Base-by-base conservation (phyloP, 495 filamentous ascomycete species). In the Aspergillus funiculosus region DNA sequence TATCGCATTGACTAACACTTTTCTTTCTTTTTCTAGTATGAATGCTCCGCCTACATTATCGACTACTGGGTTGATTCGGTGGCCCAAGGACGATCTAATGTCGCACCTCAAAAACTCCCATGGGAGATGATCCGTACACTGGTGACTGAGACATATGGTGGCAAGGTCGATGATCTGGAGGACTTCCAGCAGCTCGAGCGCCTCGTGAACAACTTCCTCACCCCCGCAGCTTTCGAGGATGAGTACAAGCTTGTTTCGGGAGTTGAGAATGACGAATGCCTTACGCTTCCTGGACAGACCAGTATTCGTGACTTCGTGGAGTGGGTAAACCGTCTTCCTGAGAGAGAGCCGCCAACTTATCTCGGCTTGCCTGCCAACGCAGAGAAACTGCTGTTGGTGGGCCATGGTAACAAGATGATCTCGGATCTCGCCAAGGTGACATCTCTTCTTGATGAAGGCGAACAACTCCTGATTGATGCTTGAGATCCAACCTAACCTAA, bases 51-150 rank as follows among this genome's bases (percentile, higher is more conserved):
- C 42, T 87, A 85, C 66, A 90, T 99, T 39, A 92, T 99, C 46
- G 94, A 99, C 64, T 84, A 83, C 40, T 99, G 94, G 92, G 75
- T 96, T 45, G 87, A 95, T 51, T 67, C 74, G 1, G 80, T 87
- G 15, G 86, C 90, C 4, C 75, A 80, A 46, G 86, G 82, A 40
- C 83, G 92, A 36, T 88, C 88, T 27, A 99, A 99, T 63, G 81
- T 97, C 40, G 86, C 89, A 5, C 92, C 92, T 13, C 74, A 81
- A 47, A 95, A 94, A 59, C 86, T 99, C 8, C 94, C 92, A 6
- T 99, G 92, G 92, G 86, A 92, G 22, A 91, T 99, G 81, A 85
- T 99, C 49, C 84, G 87, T 47, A 89, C 87, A 34, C 83, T 99
- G 7, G 76, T 97, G 38, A 83, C 82, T 6, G 89, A 96, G 62